phyloP scores from a whole-genome alignment of 164 flowering plant genomes.

The Berberis vulgaris region DNA sequence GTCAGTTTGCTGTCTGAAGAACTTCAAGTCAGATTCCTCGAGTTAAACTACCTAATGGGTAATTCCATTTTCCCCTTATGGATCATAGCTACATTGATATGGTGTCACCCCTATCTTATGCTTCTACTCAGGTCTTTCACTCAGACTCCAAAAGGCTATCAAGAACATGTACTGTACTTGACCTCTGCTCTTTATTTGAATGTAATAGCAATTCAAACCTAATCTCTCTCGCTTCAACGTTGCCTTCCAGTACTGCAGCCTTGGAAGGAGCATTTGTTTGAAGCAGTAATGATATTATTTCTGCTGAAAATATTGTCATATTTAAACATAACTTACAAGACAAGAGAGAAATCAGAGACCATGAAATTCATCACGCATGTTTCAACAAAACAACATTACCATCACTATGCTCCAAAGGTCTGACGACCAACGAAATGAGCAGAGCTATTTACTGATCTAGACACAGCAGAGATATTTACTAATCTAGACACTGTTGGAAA shows the following conservation, averaged over 20 bases:
- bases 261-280: constrained; percentile 8
- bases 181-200: constrained; percentile 76
- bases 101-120: constrained; percentile 69
- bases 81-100: constrained; percentile 73
- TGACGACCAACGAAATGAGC: no score
- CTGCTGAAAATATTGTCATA: no score
- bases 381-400: no score
- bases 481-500: no score
- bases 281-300: no score
- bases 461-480: no score
- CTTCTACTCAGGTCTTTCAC: constrained; percentile 67
- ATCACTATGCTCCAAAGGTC: no score
- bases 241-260: constrained; percentile 55
- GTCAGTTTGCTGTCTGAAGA: constrained; percentile 72
- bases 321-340: no score
- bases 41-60: constrained; percentile 70
- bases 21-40: constrained; percentile 56
- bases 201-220: constrained; percentile 68
- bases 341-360: no score
- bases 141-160: constrained; percentile 65
- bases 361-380: no score
- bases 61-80: constrained; percentile 67
- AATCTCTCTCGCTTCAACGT: constrained; percentile 78
- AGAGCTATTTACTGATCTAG: no score
- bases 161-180: constrained; percentile 66